Percentiles rank a stretch among this genome's conserved stretches.
Conservation (phyloP, 257 asterid species). For the Capsicum baccatum region DNA sequence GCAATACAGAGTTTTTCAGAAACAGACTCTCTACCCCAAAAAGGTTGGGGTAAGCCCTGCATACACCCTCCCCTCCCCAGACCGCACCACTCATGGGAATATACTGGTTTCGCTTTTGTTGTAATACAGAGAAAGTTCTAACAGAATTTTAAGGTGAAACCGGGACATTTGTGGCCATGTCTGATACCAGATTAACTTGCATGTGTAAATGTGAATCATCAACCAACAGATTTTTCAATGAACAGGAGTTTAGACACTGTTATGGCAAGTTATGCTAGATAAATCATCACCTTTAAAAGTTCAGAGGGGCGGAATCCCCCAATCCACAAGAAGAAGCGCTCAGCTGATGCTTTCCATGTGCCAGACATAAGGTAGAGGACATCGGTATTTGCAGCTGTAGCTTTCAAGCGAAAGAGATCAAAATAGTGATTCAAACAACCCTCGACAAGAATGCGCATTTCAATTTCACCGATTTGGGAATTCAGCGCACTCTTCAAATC, state of each 20-base stretch:
- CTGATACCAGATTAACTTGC: constrained; percentile 16
- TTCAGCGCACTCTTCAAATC: constrained; percentile 66
- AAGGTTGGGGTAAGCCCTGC: too few species aligned
- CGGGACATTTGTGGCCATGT: background rate
- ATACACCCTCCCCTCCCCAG: too few species aligned
- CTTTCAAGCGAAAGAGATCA: constrained; percentile 79
- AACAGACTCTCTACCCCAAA: too few species aligned
- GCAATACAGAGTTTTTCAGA: background rate
- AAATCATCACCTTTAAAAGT: constrained; percentile 65
- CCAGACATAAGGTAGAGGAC: constrained; percentile 86
- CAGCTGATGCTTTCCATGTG: constrained; percentile 86
- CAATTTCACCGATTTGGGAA: constrained; percentile 59
- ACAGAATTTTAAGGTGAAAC: background rate
- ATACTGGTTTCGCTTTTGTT: too few species aligned
- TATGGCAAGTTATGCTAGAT: background rate
- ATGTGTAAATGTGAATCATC: background rate
- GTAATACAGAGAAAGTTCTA: background rate
- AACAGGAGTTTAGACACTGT: background rate
- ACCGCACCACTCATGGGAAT: too few species aligned
- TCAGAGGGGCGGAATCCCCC: constrained; percentile 95
- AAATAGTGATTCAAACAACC: constrained; percentile 68
- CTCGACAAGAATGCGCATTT: constrained; percentile 59
- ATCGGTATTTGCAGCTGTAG: constrained; percentile 75
- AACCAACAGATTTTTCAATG: constrained; percentile 1
- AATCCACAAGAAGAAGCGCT: constrained; percentile 90